These are phyloP conservation scores for Trichoderma erinaceum DNA, from an alignment of 495 filamentous ascomycete species.

Conservation along the genomic window DNA sequence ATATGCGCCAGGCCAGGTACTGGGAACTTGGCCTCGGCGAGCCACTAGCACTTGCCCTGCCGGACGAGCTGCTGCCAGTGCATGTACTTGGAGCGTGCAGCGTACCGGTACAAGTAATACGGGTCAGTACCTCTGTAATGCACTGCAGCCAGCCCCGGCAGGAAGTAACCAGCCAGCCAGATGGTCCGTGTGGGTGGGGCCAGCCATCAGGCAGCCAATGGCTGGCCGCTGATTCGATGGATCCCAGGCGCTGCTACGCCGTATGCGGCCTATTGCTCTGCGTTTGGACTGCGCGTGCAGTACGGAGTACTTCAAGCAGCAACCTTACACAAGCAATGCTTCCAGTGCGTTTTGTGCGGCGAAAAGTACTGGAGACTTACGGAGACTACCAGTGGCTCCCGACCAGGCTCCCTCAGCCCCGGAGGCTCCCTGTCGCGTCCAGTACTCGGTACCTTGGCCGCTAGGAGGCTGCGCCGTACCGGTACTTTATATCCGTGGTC, in stretches of 20 bases:
- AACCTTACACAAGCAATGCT: not conserved
- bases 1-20: too few species aligned
- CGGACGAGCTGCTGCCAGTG: too few species aligned
- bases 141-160: too few species aligned
- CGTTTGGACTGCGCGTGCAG: not conserved
- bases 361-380: not conserved
- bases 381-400: too few species aligned
- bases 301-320: not conserved
- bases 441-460: not conserved
- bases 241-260: slow-evolving; percentile 3
- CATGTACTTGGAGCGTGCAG: too few species aligned
- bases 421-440: not conserved
- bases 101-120: too few species aligned
- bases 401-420: too few species aligned
- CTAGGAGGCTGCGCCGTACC: not conserved
- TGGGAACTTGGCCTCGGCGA: too few species aligned
- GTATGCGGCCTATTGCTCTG: not conserved
- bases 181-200: not conserved
- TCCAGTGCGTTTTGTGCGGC: not conserved
- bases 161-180: not conserved
- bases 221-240: not conserved
- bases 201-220: not conserved
- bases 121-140: too few species aligned
- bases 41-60: too few species aligned
- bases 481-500: not conserved